phyloP scores from a whole-genome alignment of 169 alveolate genomes.

The Eimeria brunetti region DNA sequence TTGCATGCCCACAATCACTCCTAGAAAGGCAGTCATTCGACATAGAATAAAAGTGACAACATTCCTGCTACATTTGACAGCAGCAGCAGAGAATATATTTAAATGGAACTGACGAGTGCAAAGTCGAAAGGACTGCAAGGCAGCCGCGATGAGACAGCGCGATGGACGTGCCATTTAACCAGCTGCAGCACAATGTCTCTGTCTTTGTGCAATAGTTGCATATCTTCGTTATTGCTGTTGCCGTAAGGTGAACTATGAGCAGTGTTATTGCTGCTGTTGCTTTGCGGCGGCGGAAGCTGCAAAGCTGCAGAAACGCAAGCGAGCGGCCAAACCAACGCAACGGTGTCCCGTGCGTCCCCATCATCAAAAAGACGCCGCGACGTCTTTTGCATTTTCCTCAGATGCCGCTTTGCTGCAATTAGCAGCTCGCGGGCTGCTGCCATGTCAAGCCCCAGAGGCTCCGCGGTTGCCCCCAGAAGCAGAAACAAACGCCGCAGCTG shows the following conservation, averaged over 20 bases:
- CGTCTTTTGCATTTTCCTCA: conserved; percentile 32
- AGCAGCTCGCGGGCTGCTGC: conserved; percentile 61
- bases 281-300: conserved; percentile 31
- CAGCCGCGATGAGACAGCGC: conserved; percentile 49
- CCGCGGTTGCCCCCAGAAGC: conserved; percentile 51
- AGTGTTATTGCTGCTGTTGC: neutral
- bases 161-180: neutral
- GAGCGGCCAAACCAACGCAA: conserved; percentile 60
- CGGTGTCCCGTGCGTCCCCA: conserved; percentile 11
- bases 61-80: neutral
- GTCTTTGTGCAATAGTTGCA: neutral
- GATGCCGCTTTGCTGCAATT: conserved; percentile 4
- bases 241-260: neutral
- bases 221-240: conserved; percentile 11
- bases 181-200: conserved; percentile 56
- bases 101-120: conserved; percentile 39
- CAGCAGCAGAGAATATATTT: neutral
- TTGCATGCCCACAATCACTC: neutral
- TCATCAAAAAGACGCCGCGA: neutral
- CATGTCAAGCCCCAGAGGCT: conserved; percentile 24
- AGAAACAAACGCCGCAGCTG: conserved; percentile 44
- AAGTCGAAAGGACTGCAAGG: conserved; percentile 63
- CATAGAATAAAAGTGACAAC: neutral
- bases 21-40: neutral
- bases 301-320: conserved; percentile 39